Evolutionary conservation across 306 rosid species (phyloP).

Genomic region (Lithocarpus polystachyus): DNA sequence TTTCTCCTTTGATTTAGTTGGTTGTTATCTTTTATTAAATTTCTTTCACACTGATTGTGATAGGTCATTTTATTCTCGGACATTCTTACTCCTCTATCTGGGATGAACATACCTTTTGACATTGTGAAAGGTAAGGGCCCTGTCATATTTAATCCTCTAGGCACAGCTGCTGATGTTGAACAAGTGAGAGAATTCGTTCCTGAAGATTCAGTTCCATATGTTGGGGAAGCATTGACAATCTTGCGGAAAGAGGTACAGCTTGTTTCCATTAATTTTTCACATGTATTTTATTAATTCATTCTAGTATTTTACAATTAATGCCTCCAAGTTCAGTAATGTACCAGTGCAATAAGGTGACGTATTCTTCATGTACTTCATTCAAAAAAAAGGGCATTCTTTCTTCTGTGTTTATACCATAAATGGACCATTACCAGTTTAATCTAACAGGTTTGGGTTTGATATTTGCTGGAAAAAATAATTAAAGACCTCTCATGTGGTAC

Average conservation of each 20-base stretch:
- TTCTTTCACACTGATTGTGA: constrained; percentile 20
- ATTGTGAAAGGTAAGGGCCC: constrained; percentile 99
- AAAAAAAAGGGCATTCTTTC: not conserved
- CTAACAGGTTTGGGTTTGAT: constrained; percentile 5
- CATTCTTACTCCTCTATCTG: constrained; percentile 95
- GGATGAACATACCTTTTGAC: constrained; percentile 98
- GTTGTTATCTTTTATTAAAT: constrained; percentile 2
- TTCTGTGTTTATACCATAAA: not conserved
- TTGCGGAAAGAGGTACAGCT: constrained; percentile 77
- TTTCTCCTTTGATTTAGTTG: not conserved
- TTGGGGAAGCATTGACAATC: constrained; percentile 84
- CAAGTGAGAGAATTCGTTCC: constrained; percentile 87
- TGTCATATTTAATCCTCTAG: constrained; percentile 68
- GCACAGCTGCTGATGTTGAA: constrained; percentile 59
- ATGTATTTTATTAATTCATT: constrained; percentile 2
- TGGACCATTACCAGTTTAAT: not conserved
- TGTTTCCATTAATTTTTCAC: constrained; percentile 2
- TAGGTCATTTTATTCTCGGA: constrained; percentile 97
- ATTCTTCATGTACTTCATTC: constrained; percentile 3
- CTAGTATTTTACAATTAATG: constrained; percentile 7
- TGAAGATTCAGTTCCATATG: constrained; percentile 93
- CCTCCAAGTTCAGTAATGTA: constrained; percentile 1
- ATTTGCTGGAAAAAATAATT: not conserved
- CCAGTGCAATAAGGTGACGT: not conserved
- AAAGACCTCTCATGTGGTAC: constrained; percentile 1